A percentile compares a stretch with the other conserved stretches of the same genome.
phyloP scores from a whole-genome alignment of 257 asterid genomes.

The Leptodermis oblonga region DNA sequence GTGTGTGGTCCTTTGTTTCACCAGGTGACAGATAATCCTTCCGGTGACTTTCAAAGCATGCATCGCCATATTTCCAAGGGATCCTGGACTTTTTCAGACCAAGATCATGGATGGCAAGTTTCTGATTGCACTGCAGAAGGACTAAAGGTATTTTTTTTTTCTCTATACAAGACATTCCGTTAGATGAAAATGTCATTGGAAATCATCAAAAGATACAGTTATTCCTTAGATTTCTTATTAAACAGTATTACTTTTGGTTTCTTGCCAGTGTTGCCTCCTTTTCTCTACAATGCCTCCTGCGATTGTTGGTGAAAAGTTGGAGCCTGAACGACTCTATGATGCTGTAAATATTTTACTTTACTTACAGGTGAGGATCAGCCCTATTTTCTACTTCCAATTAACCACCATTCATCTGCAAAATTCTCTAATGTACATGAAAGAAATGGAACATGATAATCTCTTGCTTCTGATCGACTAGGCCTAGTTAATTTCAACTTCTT shows the following conservation, averaged over 20 bases:
- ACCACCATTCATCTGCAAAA: neutral
- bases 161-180: neutral
- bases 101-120: slow-evolving; percentile 98
- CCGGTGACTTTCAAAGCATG: slow-evolving; percentile 75
- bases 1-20: neutral
- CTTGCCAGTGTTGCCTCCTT: slow-evolving; percentile 66
- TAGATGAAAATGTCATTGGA: neutral
- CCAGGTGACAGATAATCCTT: slow-evolving; percentile 76
- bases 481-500: neutral
- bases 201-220: neutral
- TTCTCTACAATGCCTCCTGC: slow-evolving; percentile 78
- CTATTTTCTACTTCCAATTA: neutral
- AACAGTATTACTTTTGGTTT: neutral
- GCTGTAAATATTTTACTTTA: slow-evolving; percentile 71
- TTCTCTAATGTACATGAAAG: neutral
- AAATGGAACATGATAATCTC: neutral
- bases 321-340: slow-evolving; percentile 53
- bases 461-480: neutral
- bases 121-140: slow-evolving; percentile 99
- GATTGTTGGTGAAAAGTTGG: slow-evolving; percentile 67
- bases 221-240: neutral
- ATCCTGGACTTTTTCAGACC: slow-evolving; percentile 92
- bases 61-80: slow-evolving; percentile 85
- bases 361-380: slow-evolving; percentile 50
- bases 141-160: slow-evolving; percentile 45